A percentile compares a stretch with the other conserved stretches of the same genome.
Evolutionary conservation across 371 early-diverging fungal species (phyloP).

Genomic region (Syncephalastrum racemosum): DNA sequence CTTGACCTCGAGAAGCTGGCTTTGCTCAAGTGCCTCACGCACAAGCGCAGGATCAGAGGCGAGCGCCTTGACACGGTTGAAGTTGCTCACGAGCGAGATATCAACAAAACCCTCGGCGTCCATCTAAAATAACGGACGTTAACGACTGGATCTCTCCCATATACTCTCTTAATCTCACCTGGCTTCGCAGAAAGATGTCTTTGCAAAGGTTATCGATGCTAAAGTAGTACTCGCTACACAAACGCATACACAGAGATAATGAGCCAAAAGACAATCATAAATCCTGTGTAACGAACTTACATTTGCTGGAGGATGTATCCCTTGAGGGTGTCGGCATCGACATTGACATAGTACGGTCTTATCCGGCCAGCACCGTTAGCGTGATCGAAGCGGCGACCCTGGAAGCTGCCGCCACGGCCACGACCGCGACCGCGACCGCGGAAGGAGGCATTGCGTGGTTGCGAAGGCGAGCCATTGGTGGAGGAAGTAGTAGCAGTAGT

Average conservation of each 20-base stretch:
- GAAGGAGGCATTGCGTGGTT: not conserved
- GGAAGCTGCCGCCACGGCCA: conserved; percentile 6
- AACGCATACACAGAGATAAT: too few species aligned
- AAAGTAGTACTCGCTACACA: conserved; percentile 81
- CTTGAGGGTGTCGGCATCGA: conserved; percentile 47
- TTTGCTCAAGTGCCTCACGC: conserved; percentile 55
- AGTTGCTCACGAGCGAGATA: conserved; percentile 72
- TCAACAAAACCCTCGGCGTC: conserved; percentile 77
- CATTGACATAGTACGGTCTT: conserved; percentile 38
- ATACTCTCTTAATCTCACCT: not conserved
- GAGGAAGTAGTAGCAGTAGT: not conserved
- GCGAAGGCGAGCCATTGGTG: too few species aligned
- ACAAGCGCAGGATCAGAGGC: conserved; percentile 64
- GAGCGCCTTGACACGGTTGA: conserved; percentile 82
- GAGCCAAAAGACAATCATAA: not conserved
- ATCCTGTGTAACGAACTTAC: conserved; percentile 2
- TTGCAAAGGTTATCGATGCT: conserved; percentile 93
- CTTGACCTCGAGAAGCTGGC: conserved; percentile 54
- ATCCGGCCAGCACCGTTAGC: conserved; percentile 3
- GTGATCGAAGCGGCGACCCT: conserved; percentile 8
- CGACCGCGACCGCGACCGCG: not conserved
- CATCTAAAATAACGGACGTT: conserved; percentile 58
- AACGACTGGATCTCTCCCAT: not conserved
- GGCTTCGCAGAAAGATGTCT: conserved; percentile 87
- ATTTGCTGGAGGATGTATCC: conserved; percentile 61